Evolutionary conservation across 257 asterid genomes (phyloP), one percentile per base, ranked within the genome.

Genomic region (Scutellaria baicalensis): DNA sequence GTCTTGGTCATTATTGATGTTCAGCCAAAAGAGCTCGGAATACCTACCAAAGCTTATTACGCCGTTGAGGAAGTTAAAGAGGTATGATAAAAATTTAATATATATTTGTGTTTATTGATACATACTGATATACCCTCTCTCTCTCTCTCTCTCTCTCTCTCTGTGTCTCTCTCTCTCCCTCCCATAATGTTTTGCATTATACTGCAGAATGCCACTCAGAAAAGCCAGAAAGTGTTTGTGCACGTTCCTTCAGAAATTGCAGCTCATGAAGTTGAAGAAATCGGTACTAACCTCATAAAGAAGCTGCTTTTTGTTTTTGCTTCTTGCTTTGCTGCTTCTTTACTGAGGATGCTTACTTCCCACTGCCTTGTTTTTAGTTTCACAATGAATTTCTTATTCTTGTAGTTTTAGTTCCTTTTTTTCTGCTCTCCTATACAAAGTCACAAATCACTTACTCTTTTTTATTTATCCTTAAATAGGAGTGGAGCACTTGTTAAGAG

Each of bases 191-290:
- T 59, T 76, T 55, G 64, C 18, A 17, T 67, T 42, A 55, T 71
- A 38, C 66, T 84, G 70, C 81, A 83, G 88, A 83, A 83, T 69
- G 88, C 98, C 35, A 91, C 98, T 51, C 97, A 93, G 78, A 93
- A 91, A 80, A 93, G 99, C 84, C 97, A 93, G 83, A 91, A 91
- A 75, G 97, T 91, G 50, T 93, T 93, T 75, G 99, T 91, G 48
- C 99, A 93, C 31, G 96, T 83, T 69, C 89, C 96, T 70, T 93
- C 97, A 3, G 99, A 91, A 81, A 93, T 93, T 64, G 97, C 99
- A 68, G 99, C 99, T 58, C 97, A 93, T 75, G 99, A 93, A 82
- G 97, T 93, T 68, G 99, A 93, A 81, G 99, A 93, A 89, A 93
- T 93, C 13, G 97, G 98, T 93, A 81, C 10, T 64, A 39, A 27